These are phyloP conservation scores for Lecanicillium sp. DNA, from an alignment of 2,329 filamentous ascomycete genomes.

Conservation along the genomic window DNA sequence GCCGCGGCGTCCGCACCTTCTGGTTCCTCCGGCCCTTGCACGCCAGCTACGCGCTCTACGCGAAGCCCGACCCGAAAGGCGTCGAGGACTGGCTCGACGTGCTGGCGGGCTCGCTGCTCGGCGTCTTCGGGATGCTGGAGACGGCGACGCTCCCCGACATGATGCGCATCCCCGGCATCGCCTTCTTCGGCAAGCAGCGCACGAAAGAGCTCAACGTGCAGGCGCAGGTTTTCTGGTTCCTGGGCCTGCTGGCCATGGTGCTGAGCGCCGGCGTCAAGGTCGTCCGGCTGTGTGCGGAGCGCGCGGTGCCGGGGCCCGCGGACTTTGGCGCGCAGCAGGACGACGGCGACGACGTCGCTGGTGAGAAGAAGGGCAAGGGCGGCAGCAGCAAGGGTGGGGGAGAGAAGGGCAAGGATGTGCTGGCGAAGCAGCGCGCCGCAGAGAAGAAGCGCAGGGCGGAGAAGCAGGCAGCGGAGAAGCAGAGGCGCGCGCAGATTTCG, in stretches of 20 bases:
- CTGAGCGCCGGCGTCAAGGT: conserved; percentile 37
- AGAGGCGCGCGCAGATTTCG: conserved; percentile 24
- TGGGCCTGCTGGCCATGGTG: conserved; percentile 49
- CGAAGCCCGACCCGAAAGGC: conserved; percentile 18
- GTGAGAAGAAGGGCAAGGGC: conserved; percentile 15
- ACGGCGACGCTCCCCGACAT: conserved; percentile 55
- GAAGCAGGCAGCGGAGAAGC: conserved; percentile 28
- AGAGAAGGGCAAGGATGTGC: conserved; percentile 9
- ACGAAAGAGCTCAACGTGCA: conserved; percentile 47
- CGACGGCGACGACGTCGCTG: neutral
- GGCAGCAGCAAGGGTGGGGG: conserved; percentile 10
- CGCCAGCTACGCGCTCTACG: conserved; percentile 40
- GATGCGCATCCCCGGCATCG: conserved; percentile 35
- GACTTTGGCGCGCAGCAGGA: conserved; percentile 18
- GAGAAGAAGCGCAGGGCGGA: conserved; percentile 29
- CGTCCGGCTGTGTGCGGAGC: conserved; percentile 29
- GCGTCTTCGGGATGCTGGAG: conserved; percentile 63
- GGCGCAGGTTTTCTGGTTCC: conserved; percentile 65
- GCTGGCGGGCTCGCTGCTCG: conserved; percentile 52
- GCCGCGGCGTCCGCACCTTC: conserved; percentile 63
- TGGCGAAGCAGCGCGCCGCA: conserved; percentile 19
- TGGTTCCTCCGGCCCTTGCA: conserved; percentile 59
- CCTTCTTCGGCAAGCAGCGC: conserved; percentile 46
- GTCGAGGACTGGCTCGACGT: conserved; percentile 46
- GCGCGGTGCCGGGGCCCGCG: conserved; percentile 28